phyloP scores from a whole-genome alignment of 129 eudicot species.

The Artemisia argyi region DNA sequence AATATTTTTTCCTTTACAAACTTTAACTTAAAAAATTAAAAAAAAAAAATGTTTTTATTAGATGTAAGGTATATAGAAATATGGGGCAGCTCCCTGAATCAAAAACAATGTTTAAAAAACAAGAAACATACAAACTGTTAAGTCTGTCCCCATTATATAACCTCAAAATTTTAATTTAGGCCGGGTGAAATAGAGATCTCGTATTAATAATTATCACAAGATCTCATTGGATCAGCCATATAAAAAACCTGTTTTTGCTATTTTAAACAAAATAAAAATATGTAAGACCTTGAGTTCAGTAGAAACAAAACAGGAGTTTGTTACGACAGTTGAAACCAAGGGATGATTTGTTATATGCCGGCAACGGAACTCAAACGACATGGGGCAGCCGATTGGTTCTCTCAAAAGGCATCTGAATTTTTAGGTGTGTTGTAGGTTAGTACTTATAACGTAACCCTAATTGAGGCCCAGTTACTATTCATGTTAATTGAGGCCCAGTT shows the following conservation, averaged over 20 bases:
- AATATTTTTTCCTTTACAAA: no score
- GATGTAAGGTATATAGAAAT: not conserved
- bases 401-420: constrained; percentile 8
- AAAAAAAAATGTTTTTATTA: no score
- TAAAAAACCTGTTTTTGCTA: no score
- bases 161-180: not conserved
- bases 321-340: not conserved
- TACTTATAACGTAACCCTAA: constrained; percentile 2
- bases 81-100: constrained; percentile 9
- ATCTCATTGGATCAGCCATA: constrained; percentile 17
- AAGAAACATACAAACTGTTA: not conserved
- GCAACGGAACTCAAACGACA: constrained; percentile 20
- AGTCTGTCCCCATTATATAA: constrained; percentile 6
- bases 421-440: not conserved
- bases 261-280: not conserved
- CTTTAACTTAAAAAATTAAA: no score
- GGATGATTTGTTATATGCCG: constrained; percentile 2
- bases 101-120: not conserved
- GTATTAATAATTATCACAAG: not conserved
- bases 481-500: not conserved
- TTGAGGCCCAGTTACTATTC: no score
- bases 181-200: constrained; percentile 18
- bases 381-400: constrained; percentile 7
- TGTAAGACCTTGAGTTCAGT: not conserved
- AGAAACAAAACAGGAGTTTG: not conserved